Percentiles rank a stretch among this genome's conserved stretches.
These are phyloP conservation scores for Flaveria brownii DNA, from an alignment of 129 eudicot species.

Conservation along the genomic window DNA sequence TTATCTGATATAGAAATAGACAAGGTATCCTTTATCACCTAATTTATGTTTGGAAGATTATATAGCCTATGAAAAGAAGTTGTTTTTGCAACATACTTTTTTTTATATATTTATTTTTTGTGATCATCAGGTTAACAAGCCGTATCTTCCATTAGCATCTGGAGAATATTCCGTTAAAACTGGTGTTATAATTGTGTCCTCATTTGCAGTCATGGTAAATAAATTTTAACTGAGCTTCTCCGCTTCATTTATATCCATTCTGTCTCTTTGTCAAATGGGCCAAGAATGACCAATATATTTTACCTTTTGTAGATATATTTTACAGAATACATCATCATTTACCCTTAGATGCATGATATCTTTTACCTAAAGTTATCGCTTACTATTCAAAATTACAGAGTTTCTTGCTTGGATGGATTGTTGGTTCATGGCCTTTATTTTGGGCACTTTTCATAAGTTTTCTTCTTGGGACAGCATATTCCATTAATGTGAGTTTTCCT, in stretches of 20 bases:
- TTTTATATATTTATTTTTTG: neutral
- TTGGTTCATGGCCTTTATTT: conserved; percentile 92
- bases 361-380: conserved; percentile 8
- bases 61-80: neutral
- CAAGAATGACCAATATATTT: neutral
- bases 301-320: neutral
- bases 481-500: conserved; percentile 73
- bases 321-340: neutral
- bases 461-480: conserved; percentile 93
- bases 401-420: conserved; percentile 78
- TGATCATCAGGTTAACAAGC: conserved; percentile 80
- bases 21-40: conserved; percentile 54
- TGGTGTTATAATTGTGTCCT: conserved; percentile 64
- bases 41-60: neutral
- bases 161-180: conserved; percentile 85
- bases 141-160: conserved; percentile 96
- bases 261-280: neutral
- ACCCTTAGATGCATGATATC: neutral
- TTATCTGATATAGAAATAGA: conserved; percentile 91
- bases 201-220: conserved; percentile 72
- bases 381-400: conserved; percentile 49
- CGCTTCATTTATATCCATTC: neutral
- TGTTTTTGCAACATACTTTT: neutral
- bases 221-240: neutral
- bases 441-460: conserved; percentile 91